These are phyloP conservation scores for Crithidia sp. DNA, from an alignment of 208 protist species.

Conservation along the genomic window DNA sequence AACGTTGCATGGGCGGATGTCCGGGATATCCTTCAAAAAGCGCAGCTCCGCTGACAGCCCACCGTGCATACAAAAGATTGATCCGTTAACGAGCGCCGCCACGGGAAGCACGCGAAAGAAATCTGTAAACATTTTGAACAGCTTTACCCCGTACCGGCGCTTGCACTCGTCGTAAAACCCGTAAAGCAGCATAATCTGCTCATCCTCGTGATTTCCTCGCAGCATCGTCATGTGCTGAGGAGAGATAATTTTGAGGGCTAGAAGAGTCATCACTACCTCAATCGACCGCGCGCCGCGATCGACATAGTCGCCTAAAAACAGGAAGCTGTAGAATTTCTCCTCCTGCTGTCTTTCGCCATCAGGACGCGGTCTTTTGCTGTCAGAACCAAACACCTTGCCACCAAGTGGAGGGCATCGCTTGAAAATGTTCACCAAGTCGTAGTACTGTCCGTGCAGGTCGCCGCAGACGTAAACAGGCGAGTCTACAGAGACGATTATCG, in stretches of 20 bases:
- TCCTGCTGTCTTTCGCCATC: not conserved
- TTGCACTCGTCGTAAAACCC: slow-evolving; percentile 99
- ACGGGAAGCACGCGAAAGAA: slow-evolving; percentile 98
- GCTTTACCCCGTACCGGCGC: slow-evolving; percentile 94
- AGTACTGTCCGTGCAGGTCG: slow-evolving; percentile 99
- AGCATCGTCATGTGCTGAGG: slow-evolving; percentile 98
- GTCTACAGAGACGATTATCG: slow-evolving; percentile 67
- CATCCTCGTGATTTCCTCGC: slow-evolving; percentile 99
- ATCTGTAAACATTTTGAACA: slow-evolving; percentile 99
- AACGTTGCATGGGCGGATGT: slow-evolving; percentile 97
- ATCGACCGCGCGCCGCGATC: slow-evolving; percentile 97
- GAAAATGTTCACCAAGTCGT: slow-evolving; percentile 98
- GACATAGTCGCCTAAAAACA: slow-evolving; percentile 95
- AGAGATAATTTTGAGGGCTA: slow-evolving; percentile 97
- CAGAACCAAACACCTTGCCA: slow-evolving; percentile 41
- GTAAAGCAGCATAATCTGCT: slow-evolving; percentile 99
- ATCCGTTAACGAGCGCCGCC: slow-evolving; percentile 97
- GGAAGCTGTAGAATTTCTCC: slow-evolving; percentile 93
- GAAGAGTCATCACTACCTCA: slow-evolving; percentile 93
- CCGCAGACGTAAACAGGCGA: slow-evolving; percentile 96
- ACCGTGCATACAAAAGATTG: slow-evolving; percentile 99
- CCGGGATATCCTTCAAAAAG: slow-evolving; percentile 90
- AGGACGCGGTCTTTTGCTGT: slow-evolving; percentile 18
- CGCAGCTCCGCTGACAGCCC: slow-evolving; percentile 96
- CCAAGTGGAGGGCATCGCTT: slow-evolving; percentile 70